Evolutionary conservation across 352 stramenopile genomes (phyloP).

Genomic region (Saprolegnia diclina): DNA sequence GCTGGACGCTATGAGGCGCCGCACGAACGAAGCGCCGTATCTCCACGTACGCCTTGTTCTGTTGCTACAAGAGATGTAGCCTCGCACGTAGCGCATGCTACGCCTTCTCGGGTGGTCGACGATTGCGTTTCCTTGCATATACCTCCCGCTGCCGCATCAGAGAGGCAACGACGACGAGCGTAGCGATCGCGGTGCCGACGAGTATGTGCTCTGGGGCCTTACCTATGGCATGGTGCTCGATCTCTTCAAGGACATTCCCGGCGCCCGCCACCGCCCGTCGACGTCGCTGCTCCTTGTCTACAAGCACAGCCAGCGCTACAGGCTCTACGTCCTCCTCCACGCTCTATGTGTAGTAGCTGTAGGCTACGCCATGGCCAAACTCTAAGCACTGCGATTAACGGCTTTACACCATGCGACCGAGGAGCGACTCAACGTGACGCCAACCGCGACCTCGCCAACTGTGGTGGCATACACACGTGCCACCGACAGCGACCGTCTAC

Average conservation of each 20-base stretch:
- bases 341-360: neutral
- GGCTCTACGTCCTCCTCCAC: neutral
- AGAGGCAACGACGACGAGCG: neutral
- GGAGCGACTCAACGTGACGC: too few relatives aligned
- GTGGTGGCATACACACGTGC: too few relatives aligned
- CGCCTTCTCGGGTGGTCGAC: neutral
- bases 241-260: neutral
- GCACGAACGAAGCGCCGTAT: neutral
- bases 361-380: neutral
- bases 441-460: too few relatives aligned
- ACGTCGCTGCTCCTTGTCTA: neutral
- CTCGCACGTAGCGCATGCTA: neutral
- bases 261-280: neutral
- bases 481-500: too few relatives aligned
- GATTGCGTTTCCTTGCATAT: constrained; percentile 7
- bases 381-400: neutral
- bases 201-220: constrained; percentile 23
- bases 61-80: neutral
- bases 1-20: neutral
- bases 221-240: constrained; percentile 18
- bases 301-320: neutral
- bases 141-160: constrained; percentile 2
- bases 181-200: neutral
- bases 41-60: neutral
- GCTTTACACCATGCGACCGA: neutral